phyloP scores from a whole-genome alignment of 1,284 basidiomycete genomes.

The Ceratobasidium sp. region DNA sequence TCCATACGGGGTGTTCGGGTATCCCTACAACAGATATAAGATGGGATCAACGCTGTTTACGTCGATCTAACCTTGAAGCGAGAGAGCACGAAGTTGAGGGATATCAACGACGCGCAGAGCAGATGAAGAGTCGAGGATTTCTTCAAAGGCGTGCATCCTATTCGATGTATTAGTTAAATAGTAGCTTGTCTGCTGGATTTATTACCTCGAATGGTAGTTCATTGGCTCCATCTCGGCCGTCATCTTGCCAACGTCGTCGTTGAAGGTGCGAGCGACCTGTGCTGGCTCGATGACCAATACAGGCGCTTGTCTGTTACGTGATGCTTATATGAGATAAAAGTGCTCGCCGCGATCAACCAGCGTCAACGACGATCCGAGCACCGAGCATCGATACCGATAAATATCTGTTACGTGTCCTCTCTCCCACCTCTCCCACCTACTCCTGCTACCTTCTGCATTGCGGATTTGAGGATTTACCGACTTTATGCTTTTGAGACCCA shows the following conservation, averaged over 20 bases:
- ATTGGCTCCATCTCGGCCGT: conserved; percentile 16
- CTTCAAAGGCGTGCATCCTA: conserved; percentile 41
- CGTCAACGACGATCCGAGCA: conserved; percentile 27
- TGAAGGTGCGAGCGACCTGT: background rate
- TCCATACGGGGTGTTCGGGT: conserved; percentile 40
- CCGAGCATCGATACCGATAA: conserved; percentile 11
- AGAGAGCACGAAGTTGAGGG: conserved; percentile 30
- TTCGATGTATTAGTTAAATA: background rate
- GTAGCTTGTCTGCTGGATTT: background rate
- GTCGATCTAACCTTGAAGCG: conserved; percentile 36
- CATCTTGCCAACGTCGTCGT: conserved; percentile 10
- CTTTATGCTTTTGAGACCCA: conserved; percentile 38
- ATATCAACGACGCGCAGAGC: conserved; percentile 38
- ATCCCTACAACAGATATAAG: conserved; percentile 27
- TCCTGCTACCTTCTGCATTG: conserved; percentile 14
- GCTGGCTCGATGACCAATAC: conserved; percentile 18
- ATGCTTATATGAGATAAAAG: conserved; percentile 31
- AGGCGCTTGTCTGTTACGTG: background rate
- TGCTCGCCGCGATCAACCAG: conserved; percentile 2
- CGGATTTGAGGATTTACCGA: conserved; percentile 21
- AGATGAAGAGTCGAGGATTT: conserved; percentile 38
- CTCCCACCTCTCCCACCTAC: background rate
- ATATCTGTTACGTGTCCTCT: background rate
- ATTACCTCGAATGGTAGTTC: conserved; percentile 24
- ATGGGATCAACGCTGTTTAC: background rate